A percentile compares a stretch with the other conserved stretches of the same genome.
phyloP scores from a whole-genome alignment of 768 basidiomycete species.

The Leccinum pellstonianum region DNA sequence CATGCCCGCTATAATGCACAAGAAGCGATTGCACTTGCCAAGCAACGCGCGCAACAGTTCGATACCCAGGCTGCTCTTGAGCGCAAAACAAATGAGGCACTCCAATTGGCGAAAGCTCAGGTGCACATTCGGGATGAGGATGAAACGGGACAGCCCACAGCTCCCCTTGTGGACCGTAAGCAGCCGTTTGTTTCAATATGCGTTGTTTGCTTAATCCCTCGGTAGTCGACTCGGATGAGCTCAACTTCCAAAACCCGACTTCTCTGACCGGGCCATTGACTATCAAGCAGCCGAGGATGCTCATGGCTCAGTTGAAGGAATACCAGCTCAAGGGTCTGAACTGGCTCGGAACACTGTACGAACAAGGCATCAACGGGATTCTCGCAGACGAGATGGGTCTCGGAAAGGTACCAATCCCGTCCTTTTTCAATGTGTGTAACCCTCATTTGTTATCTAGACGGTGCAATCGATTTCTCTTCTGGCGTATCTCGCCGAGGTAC shows the following conservation, averaged over 20 bases:
- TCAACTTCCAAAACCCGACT: constrained; percentile 99
- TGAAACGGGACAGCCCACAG: constrained; percentile 34
- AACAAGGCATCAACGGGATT: constrained; percentile 99
- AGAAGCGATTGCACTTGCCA: constrained; percentile 79
- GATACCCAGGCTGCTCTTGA: constrained; percentile 81
- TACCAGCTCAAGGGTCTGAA: constrained; percentile 98
- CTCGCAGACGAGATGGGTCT: constrained; percentile 99
- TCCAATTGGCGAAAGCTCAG: constrained; percentile 61
- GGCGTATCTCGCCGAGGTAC: constrained; percentile 93
- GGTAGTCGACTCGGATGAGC: constrained; percentile 90
- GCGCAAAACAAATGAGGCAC: constrained; percentile 76
- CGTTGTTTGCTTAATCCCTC: constrained; percentile 2
- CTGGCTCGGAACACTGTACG: constrained; percentile 96
- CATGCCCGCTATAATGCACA: constrained; percentile 91
- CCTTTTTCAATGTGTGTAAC: constrained; percentile 1
- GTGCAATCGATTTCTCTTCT: constrained; percentile 97
- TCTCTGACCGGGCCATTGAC: constrained; percentile 81
- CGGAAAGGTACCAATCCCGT: constrained; percentile 58
- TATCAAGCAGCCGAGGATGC: constrained; percentile 90
- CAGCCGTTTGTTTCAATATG: constrained; percentile 4
- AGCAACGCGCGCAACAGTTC: constrained; percentile 78
- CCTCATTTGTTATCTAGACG: constrained; percentile 49
- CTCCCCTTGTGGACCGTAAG: constrained; percentile 74
- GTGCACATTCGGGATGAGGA: constrained; percentile 43
- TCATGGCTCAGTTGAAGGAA: constrained; percentile 96